Base-by-base conservation (phyloP, 2,329 filamentous ascomycete species). In the Colletotrichum magnum region DNA sequence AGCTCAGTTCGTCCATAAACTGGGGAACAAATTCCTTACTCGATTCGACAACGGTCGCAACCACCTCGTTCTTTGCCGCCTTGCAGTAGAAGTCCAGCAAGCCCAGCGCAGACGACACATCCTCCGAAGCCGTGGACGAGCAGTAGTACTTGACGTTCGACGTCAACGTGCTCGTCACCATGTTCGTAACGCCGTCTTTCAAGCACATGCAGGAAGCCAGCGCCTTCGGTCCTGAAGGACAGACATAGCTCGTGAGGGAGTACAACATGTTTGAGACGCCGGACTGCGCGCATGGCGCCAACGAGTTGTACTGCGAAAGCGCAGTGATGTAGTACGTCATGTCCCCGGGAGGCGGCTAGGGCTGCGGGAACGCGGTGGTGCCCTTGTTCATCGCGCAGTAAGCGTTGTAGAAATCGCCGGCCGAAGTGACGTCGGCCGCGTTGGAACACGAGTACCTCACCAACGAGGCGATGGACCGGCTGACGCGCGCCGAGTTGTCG, bases 261-360 rank as follows among this genome's bases (percentile, higher is more conserved):
- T 80, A 75, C 3, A 87, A 74, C 4, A 77, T 84, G 51, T 79
- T 77, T 3, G 82, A 82, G 18, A 89, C 70, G 0, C 79, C 86
- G 0, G 72, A 77, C 63, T 82, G 79, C 1, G 85, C 86, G 62
- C 86, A 88, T 0, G 76, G 73, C 0, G 79, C 80, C 0, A 89
- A 77, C 0, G 81, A 79, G 50, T 78, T 81, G 69, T 78, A 89
- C 65, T 84, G 77, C 0, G 84, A 78, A 32, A 89, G 75, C 13
- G 83, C 87, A 1, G 86, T 87, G 65, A 89, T 84, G 67, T 87
- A 85, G 73, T 88, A 89, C 0, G 85, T 81, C 82, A 89, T 86
- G 69, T 87, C 81, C 51, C 87, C 87, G 0, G 86, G 85, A 6
- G 86, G 86, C 32, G 79, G 74, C 0, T 81, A 76, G 1, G 84